Evolutionary conservation across 2,329 filamentous ascomycete species (phyloP).

Genomic region (Aspergillus fischeri): DNA sequence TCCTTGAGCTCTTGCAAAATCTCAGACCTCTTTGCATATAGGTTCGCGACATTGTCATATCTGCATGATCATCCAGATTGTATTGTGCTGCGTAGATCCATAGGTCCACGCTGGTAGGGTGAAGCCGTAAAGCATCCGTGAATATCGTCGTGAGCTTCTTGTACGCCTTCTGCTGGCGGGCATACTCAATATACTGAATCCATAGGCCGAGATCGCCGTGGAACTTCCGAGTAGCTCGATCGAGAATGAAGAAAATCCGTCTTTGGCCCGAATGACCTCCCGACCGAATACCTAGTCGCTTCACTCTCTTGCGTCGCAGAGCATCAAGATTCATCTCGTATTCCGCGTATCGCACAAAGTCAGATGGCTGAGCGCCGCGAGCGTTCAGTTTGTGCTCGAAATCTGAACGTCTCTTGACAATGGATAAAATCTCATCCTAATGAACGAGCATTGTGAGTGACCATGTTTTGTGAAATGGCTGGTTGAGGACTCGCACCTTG

Average conservation of each 20-base stretch:
- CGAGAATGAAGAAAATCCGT: conserved; percentile 83
- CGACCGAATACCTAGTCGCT: conserved; percentile 71
- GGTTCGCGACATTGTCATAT: conserved; percentile 79
- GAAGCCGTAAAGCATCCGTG: conserved; percentile 71
- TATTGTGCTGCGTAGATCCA: conserved; percentile 83
- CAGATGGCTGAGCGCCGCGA: conserved; percentile 67
- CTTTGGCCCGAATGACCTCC: conserved; percentile 70
- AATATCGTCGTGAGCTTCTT: conserved; percentile 59
- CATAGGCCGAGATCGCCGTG: conserved; percentile 77
- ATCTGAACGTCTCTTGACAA: conserved; percentile 85
- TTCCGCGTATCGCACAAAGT: conserved; percentile 80
- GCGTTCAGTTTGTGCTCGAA: conserved; percentile 89
- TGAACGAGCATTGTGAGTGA: conserved; percentile 7
- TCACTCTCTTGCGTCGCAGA: conserved; percentile 76
- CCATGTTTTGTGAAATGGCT: neutral
- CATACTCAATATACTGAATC: conserved; percentile 85
- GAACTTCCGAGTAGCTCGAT: conserved; percentile 79
- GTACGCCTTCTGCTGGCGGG: conserved; percentile 61
- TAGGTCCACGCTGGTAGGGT: conserved; percentile 75
- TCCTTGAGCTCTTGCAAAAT: conserved; percentile 73
- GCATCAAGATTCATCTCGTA: conserved; percentile 66
- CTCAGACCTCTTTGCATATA: conserved; percentile 87
- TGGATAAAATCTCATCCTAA: conserved; percentile 82
- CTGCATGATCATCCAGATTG: conserved; percentile 71
- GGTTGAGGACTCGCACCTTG: conserved; percentile 50